Base-by-base conservation (phyloP, 2,329 filamentous ascomycete species). In the Passalora sequoiae region DNA sequence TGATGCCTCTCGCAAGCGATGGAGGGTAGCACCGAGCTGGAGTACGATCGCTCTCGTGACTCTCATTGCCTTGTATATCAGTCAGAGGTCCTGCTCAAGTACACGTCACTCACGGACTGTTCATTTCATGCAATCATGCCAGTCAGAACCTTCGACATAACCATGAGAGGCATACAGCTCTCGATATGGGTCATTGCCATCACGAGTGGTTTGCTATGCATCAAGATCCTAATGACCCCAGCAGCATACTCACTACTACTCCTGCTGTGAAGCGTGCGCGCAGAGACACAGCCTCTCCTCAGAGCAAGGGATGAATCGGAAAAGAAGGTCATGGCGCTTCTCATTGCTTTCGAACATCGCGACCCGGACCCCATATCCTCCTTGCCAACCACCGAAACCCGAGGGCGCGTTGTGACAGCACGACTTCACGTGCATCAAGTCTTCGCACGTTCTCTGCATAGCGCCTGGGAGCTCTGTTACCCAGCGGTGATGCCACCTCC, bases 21-120 rank as follows among this genome's bases (percentile, higher is more conserved):
- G 33, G 33, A 36, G 33, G 33, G 33, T 24, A 36, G 33, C 9
- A 36, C 33, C 7, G 19, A 27, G 24, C 24, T 27, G 24, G n/a
- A n/a, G n/a, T n/a, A n/a, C n/a, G n/a, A n/a, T n/a, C n/a, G 13
- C 30, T 17, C 17, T 19, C 8, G 15, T 33, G 16, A 19, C 13
- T 8, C 30, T 33, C 13, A 33, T 9, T 15, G 21, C 30, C 13
- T 33, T 19, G 15, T 19, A 15, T 9, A 9, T 8, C 13, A n/a
- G n/a, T n/a, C n/a, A n/a, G n/a, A n/a, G n/a, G n/a, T 12, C 30
- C 13, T 6, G 21, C 4, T 3, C 30, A 19, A 33, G 30, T 33
- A 33, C n/a, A 33, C 7, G 6, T 8, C 15, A 19, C 6, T 9
- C n/a, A n/a, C n/a, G n/a, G n/a, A n/a, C n/a, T n/a, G n/a, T n/a